Evolutionary conservation across 257 asterid species (phyloP), one percentile per base, ranked within the genome.

Genomic region (Pogostemon cablin): DNA sequence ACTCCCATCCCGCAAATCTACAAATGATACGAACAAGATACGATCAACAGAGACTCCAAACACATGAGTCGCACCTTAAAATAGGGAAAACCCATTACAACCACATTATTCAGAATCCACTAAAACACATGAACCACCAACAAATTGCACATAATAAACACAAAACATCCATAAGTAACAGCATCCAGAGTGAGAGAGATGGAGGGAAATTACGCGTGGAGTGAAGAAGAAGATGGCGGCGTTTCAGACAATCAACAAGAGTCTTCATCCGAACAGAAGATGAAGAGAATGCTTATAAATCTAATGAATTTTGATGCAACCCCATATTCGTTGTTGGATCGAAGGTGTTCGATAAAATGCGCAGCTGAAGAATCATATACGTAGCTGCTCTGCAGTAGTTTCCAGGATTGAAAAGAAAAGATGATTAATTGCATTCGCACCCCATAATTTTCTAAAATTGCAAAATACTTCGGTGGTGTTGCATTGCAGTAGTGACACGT

Each of bases 231-330:
- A n/a, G 52, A 64, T 76, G 77, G 57, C 72, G 80, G 50, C 87
- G 85, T 62, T 68, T 82, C 62, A 86, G 75, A 62, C 57, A 50
- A 12, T 71, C 75, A 67, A 68, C 65, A 47, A 82, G 46, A 75
- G 76, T 77, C 83, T 74, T 84, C 89, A 82, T 84, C 63, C 79
- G 52, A 17, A 50, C 40, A 25, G 79, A 74, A 75, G 67, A 20
- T 6, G 73, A 69, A 37, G 64, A 50, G 11, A 35, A 46, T 7
- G 5, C 2, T 8, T 53, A 20, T 48, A 1, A 41, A 3, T 52
- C 8, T n/a, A 25, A n/a, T 11, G 66, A 50, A 59, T 34, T 71
- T 4, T 37, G 77, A 8, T 34, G 65, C 1, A 44, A 17, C n/a
- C 69, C 78, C 75, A 73, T 20, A 20, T 70, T 68, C 52, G 54